A percentile compares a stretch with the other conserved stretches of the same genome.
phyloP scores from a whole-genome alignment of 2,329 filamentous ascomycete species.

The Hymenoscyphus occultus region DNA sequence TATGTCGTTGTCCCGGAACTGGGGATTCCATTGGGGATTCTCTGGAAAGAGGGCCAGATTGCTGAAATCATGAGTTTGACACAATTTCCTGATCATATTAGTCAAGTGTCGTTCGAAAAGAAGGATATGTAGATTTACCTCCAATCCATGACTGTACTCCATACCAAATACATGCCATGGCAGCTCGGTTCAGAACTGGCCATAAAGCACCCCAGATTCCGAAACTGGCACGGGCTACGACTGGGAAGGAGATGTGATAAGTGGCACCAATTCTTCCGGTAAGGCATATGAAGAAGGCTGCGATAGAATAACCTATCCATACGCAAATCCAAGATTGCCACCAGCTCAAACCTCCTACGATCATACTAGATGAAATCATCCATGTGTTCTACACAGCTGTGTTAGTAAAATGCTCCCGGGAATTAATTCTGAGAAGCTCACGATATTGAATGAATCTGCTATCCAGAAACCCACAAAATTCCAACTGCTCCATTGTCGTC shows the following conservation, averaged over 20 bases:
- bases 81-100: slow-evolving; percentile 49
- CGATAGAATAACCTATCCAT: slow-evolving; percentile 79
- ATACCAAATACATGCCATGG: slow-evolving; percentile 80
- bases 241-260: slow-evolving; percentile 88
- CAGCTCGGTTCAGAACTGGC: slow-evolving; percentile 87
- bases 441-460: slow-evolving; percentile 79
- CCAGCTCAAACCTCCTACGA: slow-evolving; percentile 74
- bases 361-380: slow-evolving; percentile 89
- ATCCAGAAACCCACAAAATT: slow-evolving; percentile 91
- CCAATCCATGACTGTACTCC: slow-evolving; percentile 85
- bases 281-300: slow-evolving; percentile 69
- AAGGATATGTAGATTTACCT: slow-evolving; percentile 41
- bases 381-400: slow-evolving; percentile 64
- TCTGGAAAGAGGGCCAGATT: slow-evolving; percentile 66
- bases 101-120: background rate
- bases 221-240: slow-evolving; percentile 73
- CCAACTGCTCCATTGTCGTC: slow-evolving; percentile 80
- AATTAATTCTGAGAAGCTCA: slow-evolving; percentile 32
- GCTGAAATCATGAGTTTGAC: slow-evolving; percentile 85
- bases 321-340: slow-evolving; percentile 92
- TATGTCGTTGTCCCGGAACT: slow-evolving; percentile 70
- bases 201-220: slow-evolving; percentile 87
- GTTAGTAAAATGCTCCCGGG: slow-evolving; percentile 10
- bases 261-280: slow-evolving; percentile 81
- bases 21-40: slow-evolving; percentile 66